These are phyloP conservation scores for Solanum gracilifrons DNA, from an alignment of 257 asterid genomes.

Conservation along the genomic window DNA sequence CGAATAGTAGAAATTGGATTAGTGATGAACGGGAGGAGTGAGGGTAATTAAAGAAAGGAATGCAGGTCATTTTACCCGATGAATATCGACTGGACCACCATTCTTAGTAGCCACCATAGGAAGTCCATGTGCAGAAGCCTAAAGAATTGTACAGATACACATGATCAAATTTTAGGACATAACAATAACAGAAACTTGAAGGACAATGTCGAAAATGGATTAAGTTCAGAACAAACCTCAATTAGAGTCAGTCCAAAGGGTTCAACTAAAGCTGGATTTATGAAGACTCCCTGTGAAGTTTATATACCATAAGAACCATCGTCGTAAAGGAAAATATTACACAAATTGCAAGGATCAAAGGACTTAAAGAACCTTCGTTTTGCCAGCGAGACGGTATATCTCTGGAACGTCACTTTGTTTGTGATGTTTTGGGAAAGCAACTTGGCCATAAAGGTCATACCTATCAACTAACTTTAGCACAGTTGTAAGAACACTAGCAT, in stretches of 20 bases:
- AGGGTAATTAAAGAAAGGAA: not conserved
- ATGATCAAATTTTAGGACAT: not conserved
- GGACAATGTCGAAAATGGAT: not conserved
- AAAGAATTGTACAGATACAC: not conserved
- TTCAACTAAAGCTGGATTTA: conserved; percentile 45
- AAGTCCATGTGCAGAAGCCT: conserved; percentile 57
- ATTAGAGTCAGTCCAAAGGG: conserved; percentile 48
- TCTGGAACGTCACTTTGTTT: conserved; percentile 75
- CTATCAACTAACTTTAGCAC: conserved; percentile 64
- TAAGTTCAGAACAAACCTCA: conserved; percentile 19
- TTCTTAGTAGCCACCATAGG: conserved; percentile 49
- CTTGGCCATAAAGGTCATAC: conserved; percentile 79
- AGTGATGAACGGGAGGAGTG: not conserved
- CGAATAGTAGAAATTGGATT: not conserved
- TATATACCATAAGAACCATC: not conserved
- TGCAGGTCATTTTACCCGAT: conserved; percentile 17
- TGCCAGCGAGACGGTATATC: conserved; percentile 68
- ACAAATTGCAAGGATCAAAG: not conserved
- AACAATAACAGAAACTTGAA: not conserved
- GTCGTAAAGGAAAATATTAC: not conserved
- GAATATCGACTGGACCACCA: conserved; percentile 51
- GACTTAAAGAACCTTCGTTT: conserved; percentile 47
- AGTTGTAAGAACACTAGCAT: conserved; percentile 53
- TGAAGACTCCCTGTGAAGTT: conserved; percentile 38
- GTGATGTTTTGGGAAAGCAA: conserved; percentile 83